Evolutionary conservation across 257 asterid genomes (phyloP).

Genomic region (Lavandula angustifolia): DNA sequence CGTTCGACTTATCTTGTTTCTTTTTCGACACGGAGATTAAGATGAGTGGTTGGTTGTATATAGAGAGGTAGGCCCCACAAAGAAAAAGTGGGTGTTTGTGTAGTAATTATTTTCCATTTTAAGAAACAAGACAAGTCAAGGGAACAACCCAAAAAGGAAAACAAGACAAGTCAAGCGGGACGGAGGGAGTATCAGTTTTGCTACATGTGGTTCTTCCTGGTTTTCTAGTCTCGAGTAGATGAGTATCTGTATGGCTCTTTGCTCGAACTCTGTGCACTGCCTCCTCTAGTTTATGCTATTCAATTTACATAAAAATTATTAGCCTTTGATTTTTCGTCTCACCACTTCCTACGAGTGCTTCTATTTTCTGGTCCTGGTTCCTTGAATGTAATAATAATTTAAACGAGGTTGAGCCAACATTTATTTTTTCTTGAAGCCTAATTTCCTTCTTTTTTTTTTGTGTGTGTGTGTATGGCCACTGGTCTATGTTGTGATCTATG

Average conservation of each 20-base stretch:
- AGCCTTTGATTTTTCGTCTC: constrained; percentile 15
- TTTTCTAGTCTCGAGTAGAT: constrained; percentile 5
- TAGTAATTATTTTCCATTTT: too few species aligned
- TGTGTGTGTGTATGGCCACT: not conserved
- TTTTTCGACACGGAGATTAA: too few species aligned
- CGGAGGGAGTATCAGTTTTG: not conserved
- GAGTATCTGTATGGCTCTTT: constrained; percentile 3
- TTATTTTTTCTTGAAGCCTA: not conserved
- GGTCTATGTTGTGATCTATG: constrained; percentile 10
- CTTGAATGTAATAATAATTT: not conserved
- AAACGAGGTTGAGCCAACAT: constrained; percentile 7
- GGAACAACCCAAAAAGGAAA: too few species aligned
- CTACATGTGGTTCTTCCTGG: not conserved
- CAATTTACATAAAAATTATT: constrained; percentile 4
- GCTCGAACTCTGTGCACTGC: not conserved
- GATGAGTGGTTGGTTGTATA: too few species aligned
- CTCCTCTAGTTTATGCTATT: constrained; percentile 13
- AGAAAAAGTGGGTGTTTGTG: too few species aligned
- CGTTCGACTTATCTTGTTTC: too few species aligned
- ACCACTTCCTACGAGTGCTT: constrained; percentile 17
- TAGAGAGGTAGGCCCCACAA: too few species aligned
- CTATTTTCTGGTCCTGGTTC: constrained; percentile 7
- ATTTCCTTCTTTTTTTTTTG: not conserved
- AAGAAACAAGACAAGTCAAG: too few species aligned
- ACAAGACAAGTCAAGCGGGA: too few species aligned